Evolutionary conservation across 768 basidiomycete species (phyloP).

Genomic region (Paxillus rubicundulus): DNA sequence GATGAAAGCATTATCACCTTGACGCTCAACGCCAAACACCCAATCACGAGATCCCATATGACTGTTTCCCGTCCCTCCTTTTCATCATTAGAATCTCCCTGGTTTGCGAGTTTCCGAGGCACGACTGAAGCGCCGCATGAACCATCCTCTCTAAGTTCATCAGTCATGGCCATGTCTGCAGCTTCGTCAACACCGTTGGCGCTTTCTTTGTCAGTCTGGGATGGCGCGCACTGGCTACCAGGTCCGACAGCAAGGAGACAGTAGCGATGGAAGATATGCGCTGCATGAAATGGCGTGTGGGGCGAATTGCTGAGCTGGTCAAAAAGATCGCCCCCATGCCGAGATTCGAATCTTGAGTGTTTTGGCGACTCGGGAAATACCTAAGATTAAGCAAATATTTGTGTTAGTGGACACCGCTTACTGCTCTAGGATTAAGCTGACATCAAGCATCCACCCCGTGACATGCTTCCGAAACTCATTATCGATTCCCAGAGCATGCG

Average conservation of each 20-base stretch:
- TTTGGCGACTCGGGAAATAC: neutral
- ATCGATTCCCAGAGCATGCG: conserved; percentile 30
- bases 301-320: conserved; percentile 54
- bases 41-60: conserved; percentile 60
- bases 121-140: neutral
- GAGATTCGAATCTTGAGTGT: neutral
- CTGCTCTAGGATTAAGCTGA: conserved; percentile 11
- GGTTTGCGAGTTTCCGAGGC: neutral
- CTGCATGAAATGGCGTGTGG: conserved; percentile 66
- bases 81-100: neutral
- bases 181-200: neutral
- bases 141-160: neutral
- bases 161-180: neutral
- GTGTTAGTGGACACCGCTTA: neutral
- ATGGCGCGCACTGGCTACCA: neutral
- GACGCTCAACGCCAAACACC: conserved; percentile 56
- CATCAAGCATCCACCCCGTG: conserved; percentile 48
- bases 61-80: conserved; percentile 26
- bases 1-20: conserved; percentile 42
- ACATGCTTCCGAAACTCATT: conserved; percentile 33
- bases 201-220: neutral
- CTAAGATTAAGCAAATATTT: neutral
- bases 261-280: conserved; percentile 57
- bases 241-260: conserved; percentile 40
- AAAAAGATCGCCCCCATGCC: conserved; percentile 26